phyloP scores from a whole-genome alignment of 441 rosid species.

The Metrosideros polymorpha region DNA sequence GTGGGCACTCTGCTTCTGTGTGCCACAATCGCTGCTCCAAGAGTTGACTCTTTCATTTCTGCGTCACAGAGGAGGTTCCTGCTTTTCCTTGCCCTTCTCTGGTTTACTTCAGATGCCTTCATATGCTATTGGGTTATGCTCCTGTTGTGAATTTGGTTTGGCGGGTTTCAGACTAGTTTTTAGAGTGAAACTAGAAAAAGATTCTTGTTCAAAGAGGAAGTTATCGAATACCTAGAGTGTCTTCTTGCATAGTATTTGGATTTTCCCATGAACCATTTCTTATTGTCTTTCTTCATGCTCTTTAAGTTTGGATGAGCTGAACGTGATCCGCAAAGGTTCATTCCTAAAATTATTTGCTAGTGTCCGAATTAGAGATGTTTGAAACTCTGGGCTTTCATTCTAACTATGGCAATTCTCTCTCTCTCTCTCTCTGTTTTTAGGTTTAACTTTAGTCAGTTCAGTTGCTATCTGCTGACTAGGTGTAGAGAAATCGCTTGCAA shows the following conservation, averaged over 20 bases:
- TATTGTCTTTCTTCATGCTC: neutral
- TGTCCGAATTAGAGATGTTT: neutral
- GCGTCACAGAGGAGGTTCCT: conserved; percentile 65
- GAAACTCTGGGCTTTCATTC: neutral
- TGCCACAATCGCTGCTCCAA: conserved; percentile 69
- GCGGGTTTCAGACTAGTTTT: neutral
- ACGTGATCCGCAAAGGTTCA: neutral
- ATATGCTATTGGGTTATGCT: neutral
- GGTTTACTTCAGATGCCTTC: neutral
- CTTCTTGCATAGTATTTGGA: neutral
- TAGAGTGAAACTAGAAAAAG: neutral
- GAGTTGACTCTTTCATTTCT: conserved; percentile 68
- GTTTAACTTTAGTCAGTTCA: neutral
- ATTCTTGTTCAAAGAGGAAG: neutral
- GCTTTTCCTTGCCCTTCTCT: neutral
- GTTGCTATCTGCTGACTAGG: neutral
- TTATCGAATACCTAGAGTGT: neutral
- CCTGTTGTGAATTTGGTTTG: neutral
- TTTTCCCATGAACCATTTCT: neutral
- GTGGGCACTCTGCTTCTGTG: conserved; percentile 53
- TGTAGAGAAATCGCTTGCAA: neutral
- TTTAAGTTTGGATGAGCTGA: neutral
- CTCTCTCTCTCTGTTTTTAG: neutral
- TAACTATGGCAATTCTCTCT: neutral
- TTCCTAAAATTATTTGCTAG: neutral